These are phyloP conservation scores for Podospora comata DNA, from an alignment of 495 filamentous ascomycete species.

Conservation along the genomic window DNA sequence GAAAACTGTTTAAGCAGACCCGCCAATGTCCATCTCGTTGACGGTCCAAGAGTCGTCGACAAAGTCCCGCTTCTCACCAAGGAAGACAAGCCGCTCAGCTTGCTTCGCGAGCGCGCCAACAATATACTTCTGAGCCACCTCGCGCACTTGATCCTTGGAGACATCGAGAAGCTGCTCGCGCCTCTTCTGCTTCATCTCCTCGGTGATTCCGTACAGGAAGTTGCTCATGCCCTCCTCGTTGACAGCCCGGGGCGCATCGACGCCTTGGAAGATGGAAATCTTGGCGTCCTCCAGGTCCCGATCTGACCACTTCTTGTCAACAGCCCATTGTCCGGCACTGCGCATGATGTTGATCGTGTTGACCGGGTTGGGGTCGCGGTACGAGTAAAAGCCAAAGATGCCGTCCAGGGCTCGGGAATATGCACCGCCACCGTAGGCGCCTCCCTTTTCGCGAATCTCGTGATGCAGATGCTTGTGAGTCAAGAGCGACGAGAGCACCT, in stretches of 20 bases:
- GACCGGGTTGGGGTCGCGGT: constrained; percentile 92
- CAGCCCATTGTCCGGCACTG: constrained; percentile 78
- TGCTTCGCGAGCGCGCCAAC: constrained; percentile 60
- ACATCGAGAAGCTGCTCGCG: constrained; percentile 88
- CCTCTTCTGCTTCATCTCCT: constrained; percentile 84
- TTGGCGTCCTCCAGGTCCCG: constrained; percentile 94
- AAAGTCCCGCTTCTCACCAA: constrained; percentile 85
- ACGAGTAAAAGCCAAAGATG: constrained; percentile 90
- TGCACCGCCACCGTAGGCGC: constrained; percentile 91
- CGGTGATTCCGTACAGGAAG: constrained; percentile 79
- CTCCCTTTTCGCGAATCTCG: constrained; percentile 96
- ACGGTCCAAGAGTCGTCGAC: constrained; percentile 53
- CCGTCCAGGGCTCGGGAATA: constrained; percentile 76
- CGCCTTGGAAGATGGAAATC: constrained; percentile 86
- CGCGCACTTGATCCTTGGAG: constrained; percentile 71
- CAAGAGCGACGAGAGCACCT: constrained; percentile 87
- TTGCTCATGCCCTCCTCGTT: constrained; percentile 79
- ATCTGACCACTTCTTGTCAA: constrained; percentile 78
- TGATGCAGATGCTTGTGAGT: constrained; percentile 97
- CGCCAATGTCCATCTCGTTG: constrained; percentile 51
- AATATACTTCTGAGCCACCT: constrained; percentile 77
- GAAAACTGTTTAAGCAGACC: constrained; percentile 25
- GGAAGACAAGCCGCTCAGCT: constrained; percentile 60
- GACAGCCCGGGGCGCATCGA: constrained; percentile 90
- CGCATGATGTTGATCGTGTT: constrained; percentile 84